Conservation (phyloP, 345 rosid species). For the Toxicodendron radicans region DNA sequence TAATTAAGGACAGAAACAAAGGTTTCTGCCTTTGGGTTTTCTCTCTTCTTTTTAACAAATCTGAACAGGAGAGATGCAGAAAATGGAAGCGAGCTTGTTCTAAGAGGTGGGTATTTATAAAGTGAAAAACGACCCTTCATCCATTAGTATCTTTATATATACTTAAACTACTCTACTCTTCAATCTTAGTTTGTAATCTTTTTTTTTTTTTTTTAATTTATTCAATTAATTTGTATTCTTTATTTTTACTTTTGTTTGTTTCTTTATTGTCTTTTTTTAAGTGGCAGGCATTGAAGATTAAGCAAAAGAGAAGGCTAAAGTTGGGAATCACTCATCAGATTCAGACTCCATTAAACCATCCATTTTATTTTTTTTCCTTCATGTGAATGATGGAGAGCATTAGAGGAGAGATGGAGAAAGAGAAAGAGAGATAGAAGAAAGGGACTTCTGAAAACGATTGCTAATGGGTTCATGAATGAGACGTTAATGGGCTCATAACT, state of each 20-base stretch:
- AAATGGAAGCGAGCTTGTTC: constrained; percentile 37
- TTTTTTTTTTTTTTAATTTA: background rate
- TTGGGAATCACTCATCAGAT: constrained; percentile 24
- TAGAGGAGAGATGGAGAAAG: background rate
- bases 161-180: background rate
- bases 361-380: constrained; percentile 5
- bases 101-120: constrained; percentile 40
- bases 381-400: constrained; percentile 16
- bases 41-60: constrained; percentile 30
- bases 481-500: constrained; percentile 8
- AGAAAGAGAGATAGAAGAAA: constrained; percentile 2
- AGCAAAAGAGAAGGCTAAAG: constrained; percentile 31
- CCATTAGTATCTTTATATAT: background rate
- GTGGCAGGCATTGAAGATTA: constrained; percentile 25
- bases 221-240: background rate
- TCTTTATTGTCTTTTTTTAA: background rate
- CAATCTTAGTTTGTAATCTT: background rate
- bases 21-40: constrained; percentile 15
- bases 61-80: constrained; percentile 40
- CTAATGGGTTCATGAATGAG: constrained; percentile 19
- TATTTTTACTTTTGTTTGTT: background rate
- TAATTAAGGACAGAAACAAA: constrained; percentile 27
- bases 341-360: constrained; percentile 37
- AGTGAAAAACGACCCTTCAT: constrained; percentile 25
- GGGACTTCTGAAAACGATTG: constrained; percentile 27